Conservation (phyloP, 768 basidiomycete genomes). For the Mycena vulgaris region DNA sequence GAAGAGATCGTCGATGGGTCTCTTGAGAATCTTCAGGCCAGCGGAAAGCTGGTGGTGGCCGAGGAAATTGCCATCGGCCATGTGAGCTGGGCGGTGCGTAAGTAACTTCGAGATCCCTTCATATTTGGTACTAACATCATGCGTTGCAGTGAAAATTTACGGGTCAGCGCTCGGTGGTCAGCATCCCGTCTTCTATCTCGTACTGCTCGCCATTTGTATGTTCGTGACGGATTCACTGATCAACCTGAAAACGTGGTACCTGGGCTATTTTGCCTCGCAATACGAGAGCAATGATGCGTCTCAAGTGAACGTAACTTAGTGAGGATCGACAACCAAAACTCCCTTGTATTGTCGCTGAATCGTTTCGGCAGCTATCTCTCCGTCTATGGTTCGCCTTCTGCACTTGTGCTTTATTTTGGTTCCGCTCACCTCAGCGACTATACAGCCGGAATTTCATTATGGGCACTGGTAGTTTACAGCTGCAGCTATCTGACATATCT, state of each 20-base stretch:
- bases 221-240: slow-evolving; percentile 30
- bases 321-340: neutral
- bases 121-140: neutral
- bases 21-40: slow-evolving; percentile 30
- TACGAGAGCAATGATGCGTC: slow-evolving; percentile 35
- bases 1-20: slow-evolving; percentile 43
- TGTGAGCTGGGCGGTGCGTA: slow-evolving; percentile 59
- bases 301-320: slow-evolving; percentile 37
- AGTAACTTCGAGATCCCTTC: neutral
- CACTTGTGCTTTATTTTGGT: neutral
- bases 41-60: slow-evolving; percentile 62
- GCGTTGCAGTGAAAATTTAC: slow-evolving; percentile 38
- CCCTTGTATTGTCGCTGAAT: neutral
- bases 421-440: neutral
- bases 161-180: slow-evolving; percentile 34
- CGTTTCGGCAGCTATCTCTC: slow-evolving; percentile 54
- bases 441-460: slow-evolving; percentile 44
- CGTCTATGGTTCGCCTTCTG: slow-evolving; percentile 45
- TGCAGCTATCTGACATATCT: slow-evolving; percentile 48
- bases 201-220: slow-evolving; percentile 25
- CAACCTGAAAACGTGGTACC: slow-evolving; percentile 35
- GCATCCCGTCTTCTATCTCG: slow-evolving; percentile 36
- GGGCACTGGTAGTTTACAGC: slow-evolving; percentile 45
- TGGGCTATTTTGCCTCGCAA: slow-evolving; percentile 39
- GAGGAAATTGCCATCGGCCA: slow-evolving; percentile 64